Conservation (phyloP, 305 asterid genomes). For the Euphrasia arctica region DNA sequence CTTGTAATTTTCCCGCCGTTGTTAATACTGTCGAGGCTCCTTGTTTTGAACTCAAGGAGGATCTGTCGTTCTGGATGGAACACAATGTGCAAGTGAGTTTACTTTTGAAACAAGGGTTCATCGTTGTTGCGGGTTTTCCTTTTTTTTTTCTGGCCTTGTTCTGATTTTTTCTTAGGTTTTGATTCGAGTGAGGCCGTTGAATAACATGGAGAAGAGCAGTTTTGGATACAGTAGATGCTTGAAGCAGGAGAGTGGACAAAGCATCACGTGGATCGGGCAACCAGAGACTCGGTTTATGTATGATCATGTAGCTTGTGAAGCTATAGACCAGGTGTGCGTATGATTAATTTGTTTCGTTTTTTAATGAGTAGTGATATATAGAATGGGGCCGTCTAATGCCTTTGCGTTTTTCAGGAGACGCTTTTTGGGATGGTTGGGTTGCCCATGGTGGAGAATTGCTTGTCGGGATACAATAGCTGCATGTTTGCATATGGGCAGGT, state of each 20-base stretch:
- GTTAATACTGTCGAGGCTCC: constrained; percentile 77
- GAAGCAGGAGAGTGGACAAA: constrained; percentile 89
- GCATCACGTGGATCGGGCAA: constrained; percentile 88
- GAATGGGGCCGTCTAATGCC: constrained; percentile 21
- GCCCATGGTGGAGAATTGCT: constrained; percentile 98
- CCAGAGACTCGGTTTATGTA: constrained; percentile 91
- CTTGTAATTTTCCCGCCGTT: constrained; percentile 43
- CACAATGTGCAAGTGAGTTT: constrained; percentile 89
- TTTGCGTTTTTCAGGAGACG: constrained; percentile 67
- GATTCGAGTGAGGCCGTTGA: constrained; percentile 88
- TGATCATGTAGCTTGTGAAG: constrained; percentile 96
- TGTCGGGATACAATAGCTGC: constrained; percentile 97
- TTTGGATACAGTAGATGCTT: constrained; percentile 75
- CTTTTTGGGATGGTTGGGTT: constrained; percentile 92
- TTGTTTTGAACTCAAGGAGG: constrained; percentile 78
- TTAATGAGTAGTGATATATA: constrained; percentile 15
- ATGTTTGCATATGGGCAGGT: constrained; percentile 99
- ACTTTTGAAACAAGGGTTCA: neutral
- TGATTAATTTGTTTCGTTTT: constrained; percentile 5
- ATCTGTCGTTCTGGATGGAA: constrained; percentile 92
- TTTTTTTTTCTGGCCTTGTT: constrained; percentile 10
- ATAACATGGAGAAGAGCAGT: constrained; percentile 63
- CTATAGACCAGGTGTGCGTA: constrained; percentile 72
- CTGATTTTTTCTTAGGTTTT: constrained; percentile 48
- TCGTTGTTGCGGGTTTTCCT: neutral